Evolutionary conservation across 2,329 filamentous ascomycete genomes (phyloP).

Genomic region (Aspergillus fumigatus): DNA sequence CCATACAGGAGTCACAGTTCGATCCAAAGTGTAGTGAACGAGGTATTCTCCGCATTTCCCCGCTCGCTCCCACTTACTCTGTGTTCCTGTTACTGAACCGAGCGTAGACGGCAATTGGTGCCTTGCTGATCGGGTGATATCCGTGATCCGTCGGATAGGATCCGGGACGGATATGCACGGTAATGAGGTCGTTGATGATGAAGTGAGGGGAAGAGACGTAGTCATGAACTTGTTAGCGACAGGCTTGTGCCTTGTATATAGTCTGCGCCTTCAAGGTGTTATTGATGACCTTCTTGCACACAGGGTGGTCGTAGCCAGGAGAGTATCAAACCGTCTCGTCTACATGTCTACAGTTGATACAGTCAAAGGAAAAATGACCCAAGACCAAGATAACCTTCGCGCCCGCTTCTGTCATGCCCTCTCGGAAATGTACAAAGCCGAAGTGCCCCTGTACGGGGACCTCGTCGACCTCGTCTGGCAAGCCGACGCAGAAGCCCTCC

Average conservation of each 20-base stretch:
- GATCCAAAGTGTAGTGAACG: too few species aligned
- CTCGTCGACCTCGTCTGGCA: conserved; percentile 28
- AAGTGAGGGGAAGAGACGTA: too few species aligned
- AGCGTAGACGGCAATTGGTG: background rate
- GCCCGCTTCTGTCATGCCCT: conserved; percentile 28
- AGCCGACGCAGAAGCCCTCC: conserved; percentile 21
- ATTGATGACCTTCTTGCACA: too few species aligned
- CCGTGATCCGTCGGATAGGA: background rate
- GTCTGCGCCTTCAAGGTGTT: too few species aligned
- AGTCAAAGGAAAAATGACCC: conserved; percentile 8
- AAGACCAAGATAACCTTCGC: conserved; percentile 22
- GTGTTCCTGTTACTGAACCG: background rate
- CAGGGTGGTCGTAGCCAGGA: too few species aligned
- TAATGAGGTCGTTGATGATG: background rate
- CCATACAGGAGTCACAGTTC: too few species aligned
- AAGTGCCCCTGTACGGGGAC: conserved; percentile 32
- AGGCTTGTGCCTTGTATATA: too few species aligned
- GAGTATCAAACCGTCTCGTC: too few species aligned
- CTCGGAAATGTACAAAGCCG: conserved; percentile 33
- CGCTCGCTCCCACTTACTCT: too few species aligned
- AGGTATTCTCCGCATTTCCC: too few species aligned
- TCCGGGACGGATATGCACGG: background rate
- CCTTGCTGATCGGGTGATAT: background rate
- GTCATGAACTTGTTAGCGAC: too few species aligned
- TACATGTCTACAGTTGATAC: too few species aligned